Conservation (phyloP, 1,139 yeast genomes). For the Saccharomycopsis hybrid region DNA sequence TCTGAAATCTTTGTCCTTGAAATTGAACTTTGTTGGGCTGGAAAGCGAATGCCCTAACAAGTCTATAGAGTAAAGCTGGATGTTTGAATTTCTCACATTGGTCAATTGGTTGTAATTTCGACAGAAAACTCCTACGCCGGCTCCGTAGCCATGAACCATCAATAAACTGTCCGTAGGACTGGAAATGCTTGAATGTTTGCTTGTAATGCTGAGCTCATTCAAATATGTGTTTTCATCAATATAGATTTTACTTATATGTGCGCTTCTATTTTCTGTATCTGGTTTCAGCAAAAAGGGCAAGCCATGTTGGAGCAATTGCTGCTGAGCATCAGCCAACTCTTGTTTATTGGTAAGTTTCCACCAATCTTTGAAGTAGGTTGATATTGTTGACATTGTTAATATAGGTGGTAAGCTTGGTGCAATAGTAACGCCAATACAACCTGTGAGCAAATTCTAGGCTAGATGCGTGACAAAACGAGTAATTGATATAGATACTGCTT, state of each 20-base stretch:
- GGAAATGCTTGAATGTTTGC: not conserved
- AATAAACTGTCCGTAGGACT: constrained; percentile 26
- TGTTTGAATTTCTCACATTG: constrained; percentile 31
- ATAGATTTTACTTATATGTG: constrained; percentile 1
- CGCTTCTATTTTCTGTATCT: not conserved
- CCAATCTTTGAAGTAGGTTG: constrained; percentile 6
- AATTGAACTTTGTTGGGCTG: constrained; percentile 48
- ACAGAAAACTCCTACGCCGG: constrained; percentile 80
- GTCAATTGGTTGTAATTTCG: constrained; percentile 57
- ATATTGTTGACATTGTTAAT: too few relatives aligned
- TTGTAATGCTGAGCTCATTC: constrained; percentile 13
- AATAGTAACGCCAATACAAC: too few relatives aligned
- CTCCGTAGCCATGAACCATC: constrained; percentile 87
- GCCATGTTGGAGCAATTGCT: constrained; percentile 5
- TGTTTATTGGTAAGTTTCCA: constrained; percentile 2
- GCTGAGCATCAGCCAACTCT: constrained; percentile 9
- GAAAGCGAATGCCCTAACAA: constrained; percentile 82
- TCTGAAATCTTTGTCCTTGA: constrained; percentile 24
- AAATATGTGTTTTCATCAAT: constrained; percentile 8
- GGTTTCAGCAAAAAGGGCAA: constrained; percentile 4
- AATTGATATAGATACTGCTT: too few relatives aligned
- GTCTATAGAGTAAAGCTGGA: constrained; percentile 65
- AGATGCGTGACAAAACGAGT: too few relatives aligned
- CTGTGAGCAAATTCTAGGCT: too few relatives aligned
- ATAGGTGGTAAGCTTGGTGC: too few relatives aligned